Evolutionary conservation across 441 rosid species (phyloP).

Genomic region (Gossypium schwendimanii): DNA sequence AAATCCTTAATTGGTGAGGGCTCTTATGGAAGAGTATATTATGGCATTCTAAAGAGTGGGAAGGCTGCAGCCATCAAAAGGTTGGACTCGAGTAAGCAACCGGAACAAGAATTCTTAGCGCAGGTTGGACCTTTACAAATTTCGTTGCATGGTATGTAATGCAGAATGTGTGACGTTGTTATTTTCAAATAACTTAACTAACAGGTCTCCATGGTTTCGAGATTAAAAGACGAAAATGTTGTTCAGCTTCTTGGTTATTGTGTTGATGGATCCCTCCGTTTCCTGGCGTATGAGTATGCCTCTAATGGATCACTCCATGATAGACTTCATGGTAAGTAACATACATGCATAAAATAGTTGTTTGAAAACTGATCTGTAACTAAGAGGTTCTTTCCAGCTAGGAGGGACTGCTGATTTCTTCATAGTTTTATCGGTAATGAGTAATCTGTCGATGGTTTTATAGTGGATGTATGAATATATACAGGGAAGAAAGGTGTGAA

Average conservation of each 20-base stretch:
- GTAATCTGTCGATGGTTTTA: neutral
- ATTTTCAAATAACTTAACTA: conserved; percentile 9
- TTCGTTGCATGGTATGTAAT: neutral
- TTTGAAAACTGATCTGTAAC: neutral
- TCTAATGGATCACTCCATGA: conserved; percentile 61
- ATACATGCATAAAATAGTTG: neutral
- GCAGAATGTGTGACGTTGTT: neutral
- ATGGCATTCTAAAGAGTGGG: conserved; percentile 46
- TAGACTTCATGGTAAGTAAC: conserved; percentile 45
- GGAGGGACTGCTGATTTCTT: neutral
- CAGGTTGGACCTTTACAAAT: conserved; percentile 33
- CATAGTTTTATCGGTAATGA: conserved; percentile 4
- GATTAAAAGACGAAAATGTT: conserved; percentile 51
- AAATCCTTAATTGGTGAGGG: conserved; percentile 55
- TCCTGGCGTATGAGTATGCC: conserved; percentile 53
- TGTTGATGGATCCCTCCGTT: conserved; percentile 45
- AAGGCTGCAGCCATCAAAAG: conserved; percentile 53
- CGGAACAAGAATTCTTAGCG: conserved; percentile 45
- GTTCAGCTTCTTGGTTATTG: conserved; percentile 57
- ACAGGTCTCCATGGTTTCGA: conserved; percentile 58
- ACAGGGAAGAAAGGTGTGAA: conserved; percentile 43
- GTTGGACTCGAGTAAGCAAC: conserved; percentile 57
- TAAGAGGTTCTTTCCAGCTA: neutral
- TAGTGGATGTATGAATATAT: neutral
- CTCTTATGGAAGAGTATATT: conserved; percentile 54